Evolutionary conservation across 306 rosid species (phyloP), one percentile per base, ranked within the genome.

Genomic region (Fragaria vesca): DNA sequence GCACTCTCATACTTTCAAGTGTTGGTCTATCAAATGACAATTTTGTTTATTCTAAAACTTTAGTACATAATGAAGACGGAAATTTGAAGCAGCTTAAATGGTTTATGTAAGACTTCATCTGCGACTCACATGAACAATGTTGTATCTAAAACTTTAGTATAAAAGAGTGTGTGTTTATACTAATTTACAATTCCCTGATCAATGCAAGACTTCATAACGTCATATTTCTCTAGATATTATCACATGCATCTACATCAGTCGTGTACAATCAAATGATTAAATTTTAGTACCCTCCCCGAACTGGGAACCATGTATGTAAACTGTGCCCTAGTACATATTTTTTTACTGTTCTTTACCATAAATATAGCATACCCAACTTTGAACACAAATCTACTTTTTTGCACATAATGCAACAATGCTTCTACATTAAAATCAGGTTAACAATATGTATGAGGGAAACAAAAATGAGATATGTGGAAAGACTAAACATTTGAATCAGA

Each of bases 401-500:
- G 7, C 0, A 26, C 24, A 68, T 15, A 55, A 58, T 21, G 68
- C 26, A 24, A 36, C 51, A n/a, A 38, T 75, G 18, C 69, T 70
- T 74, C 57, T 28, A 0, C 47, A 28, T 21, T 20, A 66, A 16
- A 32, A 61, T 36, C 40, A 73, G 30, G 42, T 54, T 40, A 2
- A 66, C 58, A 32, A 67, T 28, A 15, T 51, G 15, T 30, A 16
- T 32, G 47, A 76, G 34, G 32, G 74, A 20, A 46, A 57, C 1
- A 66, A 40, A 43, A 12, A 63, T 8, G 75, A 9, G 46, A 76
- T 80, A 63, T 30, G 71, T 11, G 0, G 21, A 51, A 42, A 50
- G 20, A 73, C 6, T 20, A 38, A 78, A 58, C 12, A 47, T 4
- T 61, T 47, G 36, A 76, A 72, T 45, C 46, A 45, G 69, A 72